phyloP scores from a whole-genome alignment of 306 rosid species.

The Vigna hirtella region DNA sequence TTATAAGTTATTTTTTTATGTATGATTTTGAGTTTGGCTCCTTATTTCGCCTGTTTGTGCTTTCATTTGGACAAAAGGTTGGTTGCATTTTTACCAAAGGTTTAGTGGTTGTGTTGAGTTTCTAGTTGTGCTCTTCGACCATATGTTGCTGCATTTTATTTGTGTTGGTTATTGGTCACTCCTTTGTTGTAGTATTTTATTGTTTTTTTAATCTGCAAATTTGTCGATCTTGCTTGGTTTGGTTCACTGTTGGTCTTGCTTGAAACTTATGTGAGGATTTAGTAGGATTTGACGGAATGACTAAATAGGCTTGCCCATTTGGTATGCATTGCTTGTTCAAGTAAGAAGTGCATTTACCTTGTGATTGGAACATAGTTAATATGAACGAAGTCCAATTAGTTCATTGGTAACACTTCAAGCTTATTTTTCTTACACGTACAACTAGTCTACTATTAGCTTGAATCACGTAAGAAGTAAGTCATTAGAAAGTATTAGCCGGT shows the following conservation, averaged over 20 bases:
- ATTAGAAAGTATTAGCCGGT: no score
- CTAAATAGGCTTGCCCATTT: no score
- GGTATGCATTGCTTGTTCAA: no score
- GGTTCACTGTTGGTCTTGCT: not conserved
- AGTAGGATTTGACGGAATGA: no score
- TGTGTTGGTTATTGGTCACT: constrained; percentile 5
- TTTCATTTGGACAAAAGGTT: not conserved
- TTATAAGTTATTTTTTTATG: not conserved
- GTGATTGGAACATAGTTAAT: no score
- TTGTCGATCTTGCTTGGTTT: not conserved
- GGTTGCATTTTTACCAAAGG: constrained; percentile 4
- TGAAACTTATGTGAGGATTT: no score
- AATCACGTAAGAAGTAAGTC: no score
- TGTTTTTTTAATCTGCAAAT: not conserved
- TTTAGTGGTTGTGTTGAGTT: not conserved
- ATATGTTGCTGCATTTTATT: not conserved
- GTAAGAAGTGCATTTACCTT: no score
- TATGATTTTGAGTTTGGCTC: not conserved
- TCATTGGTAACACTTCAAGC: no score
- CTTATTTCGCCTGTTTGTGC: constrained; percentile 26
- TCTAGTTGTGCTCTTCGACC: not conserved
- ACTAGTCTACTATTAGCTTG: no score
- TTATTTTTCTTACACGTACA: no score
- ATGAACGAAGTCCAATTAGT: no score
- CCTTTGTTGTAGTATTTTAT: not conserved